Evolutionary conservation across 225 moss, liverwort and hornwort genomes (phyloP), one percentile per base, ranked within the genome.

Genomic region (Anthoceros angustus): DNA sequence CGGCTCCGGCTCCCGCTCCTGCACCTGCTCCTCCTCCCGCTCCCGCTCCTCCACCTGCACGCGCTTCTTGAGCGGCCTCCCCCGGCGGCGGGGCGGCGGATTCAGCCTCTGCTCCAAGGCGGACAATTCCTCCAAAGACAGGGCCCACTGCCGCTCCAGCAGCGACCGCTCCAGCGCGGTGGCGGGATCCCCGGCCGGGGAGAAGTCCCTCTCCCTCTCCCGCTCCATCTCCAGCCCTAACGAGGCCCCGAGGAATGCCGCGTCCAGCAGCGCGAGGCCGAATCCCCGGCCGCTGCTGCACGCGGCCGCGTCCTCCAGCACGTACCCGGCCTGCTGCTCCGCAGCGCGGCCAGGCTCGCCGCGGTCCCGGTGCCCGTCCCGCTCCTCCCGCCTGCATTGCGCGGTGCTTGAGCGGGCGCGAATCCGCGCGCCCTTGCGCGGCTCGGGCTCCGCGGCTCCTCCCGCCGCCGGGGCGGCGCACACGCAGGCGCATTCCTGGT

Each of bases 141-240:
- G 69, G 2, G 90, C 78, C 94, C 94, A 95, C 65, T 95, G 94
- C 60, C 81, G 79, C 79, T 95, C 94, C 43, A 95, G 74, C 39
- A 88, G 78, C 66, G 88, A 86, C 40, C 90, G 87, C 61, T 84
- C 81, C 32, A 86, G 70, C 40, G 86, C 78, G 20, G 90, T 84
- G 20, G 87, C 78, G 12, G 86, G 82, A 66, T 84, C 86, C 43
- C 82, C 80, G 14, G 81, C 79, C 25, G 80, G 74, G 23, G 67
- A 74, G 1, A 55, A 8, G 4, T 32, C 32, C 32, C 32, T 4
- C 32, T 32, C 32, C 32, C 32, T 32, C 32, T 32, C 32, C 32
- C 32, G 32, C 32, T 32, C 32, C 15, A 64, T 40, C 24, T 79
- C 76, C 20, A 67, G 70, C 0, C 64, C 67, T 6, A 65, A 45